Evolutionary conservation across 2,329 filamentous ascomycete species (phyloP).

Genomic region (Hypoxylon sp.): DNA sequence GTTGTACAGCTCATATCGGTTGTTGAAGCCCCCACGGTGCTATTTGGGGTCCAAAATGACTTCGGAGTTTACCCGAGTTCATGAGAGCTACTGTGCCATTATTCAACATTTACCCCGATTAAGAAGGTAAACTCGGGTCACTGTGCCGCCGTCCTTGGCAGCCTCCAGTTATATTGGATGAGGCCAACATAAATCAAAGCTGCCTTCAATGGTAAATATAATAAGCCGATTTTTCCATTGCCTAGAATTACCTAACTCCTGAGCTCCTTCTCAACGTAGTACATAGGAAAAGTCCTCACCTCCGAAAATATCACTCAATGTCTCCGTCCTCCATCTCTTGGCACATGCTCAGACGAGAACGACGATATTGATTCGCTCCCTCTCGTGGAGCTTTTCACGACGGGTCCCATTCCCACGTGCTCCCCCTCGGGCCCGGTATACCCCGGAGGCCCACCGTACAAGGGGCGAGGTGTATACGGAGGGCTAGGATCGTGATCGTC

Average conservation of each 20-base stretch:
- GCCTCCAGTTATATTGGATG: too few relatives aligned
- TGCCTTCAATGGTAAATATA: too few relatives aligned
- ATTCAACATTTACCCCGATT: too few relatives aligned
- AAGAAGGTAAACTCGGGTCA: too few relatives aligned
- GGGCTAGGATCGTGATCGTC: slow-evolving; percentile 38
- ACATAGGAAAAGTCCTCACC: background rate
- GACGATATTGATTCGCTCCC: slow-evolving; percentile 31
- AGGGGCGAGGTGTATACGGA: slow-evolving; percentile 39
- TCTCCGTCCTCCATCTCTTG: slow-evolving; percentile 32
- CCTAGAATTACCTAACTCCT: background rate
- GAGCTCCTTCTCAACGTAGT: background rate
- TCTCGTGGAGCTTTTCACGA: slow-evolving; percentile 32
- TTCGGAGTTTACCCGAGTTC: too few relatives aligned
- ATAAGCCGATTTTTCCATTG: background rate
- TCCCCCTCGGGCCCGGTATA: background rate
- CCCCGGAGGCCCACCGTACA: slow-evolving; percentile 21
- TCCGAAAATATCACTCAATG: slow-evolving; percentile 16
- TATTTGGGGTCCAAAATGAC: too few relatives aligned
- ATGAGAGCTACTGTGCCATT: too few relatives aligned
- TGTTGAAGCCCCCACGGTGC: background rate
- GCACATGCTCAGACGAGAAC: slow-evolving; percentile 28
- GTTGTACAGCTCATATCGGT: background rate
- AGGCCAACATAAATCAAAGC: too few relatives aligned
- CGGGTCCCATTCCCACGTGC: slow-evolving; percentile 24
- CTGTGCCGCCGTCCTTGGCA: too few relatives aligned